phyloP scores from a whole-genome alignment of 2,329 filamentous ascomycete genomes.

The Aspergillus tubingensis region DNA sequence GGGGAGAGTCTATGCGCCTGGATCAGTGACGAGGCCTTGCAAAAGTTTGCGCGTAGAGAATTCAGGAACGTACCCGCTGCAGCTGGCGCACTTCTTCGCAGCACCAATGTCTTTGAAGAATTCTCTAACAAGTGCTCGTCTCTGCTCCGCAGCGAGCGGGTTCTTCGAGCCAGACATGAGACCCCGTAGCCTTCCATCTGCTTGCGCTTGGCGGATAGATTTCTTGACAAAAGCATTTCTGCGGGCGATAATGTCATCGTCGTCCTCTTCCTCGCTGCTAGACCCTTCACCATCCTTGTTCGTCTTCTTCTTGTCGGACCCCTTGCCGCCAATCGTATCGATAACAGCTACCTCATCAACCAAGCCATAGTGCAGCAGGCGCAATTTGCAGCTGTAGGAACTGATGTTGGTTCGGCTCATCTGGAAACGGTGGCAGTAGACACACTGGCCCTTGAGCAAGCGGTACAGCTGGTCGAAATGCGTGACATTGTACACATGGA shows the following conservation, averaged over 20 bases:
- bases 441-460: constrained; percentile 81
- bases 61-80: constrained; percentile 51
- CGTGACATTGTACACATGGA: constrained; percentile 92
- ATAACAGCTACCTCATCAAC: constrained; percentile 67
- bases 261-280: constrained; percentile 64
- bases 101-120: constrained; percentile 75
- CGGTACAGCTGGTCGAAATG: constrained; percentile 92
- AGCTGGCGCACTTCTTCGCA: constrained; percentile 69
- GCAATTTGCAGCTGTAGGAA: constrained; percentile 78
- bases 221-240: constrained; percentile 70
- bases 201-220: constrained; percentile 64
- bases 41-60: neutral
- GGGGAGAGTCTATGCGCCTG: constrained; percentile 67
- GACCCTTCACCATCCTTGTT: constrained; percentile 59
- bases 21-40: neutral
- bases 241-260: constrained; percentile 54
- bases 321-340: constrained; percentile 50
- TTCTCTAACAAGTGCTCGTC: constrained; percentile 74
- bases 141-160: constrained; percentile 76
- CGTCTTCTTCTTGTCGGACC: constrained; percentile 48
- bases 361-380: constrained; percentile 81
- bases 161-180: constrained; percentile 66
- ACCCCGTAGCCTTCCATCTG: constrained; percentile 45
- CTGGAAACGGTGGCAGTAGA: constrained; percentile 86
- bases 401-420: constrained; percentile 76